These are phyloP conservation scores for Sechiopsis laciniata DNA, from an alignment of 306 rosid genomes.

Conservation along the genomic window DNA sequence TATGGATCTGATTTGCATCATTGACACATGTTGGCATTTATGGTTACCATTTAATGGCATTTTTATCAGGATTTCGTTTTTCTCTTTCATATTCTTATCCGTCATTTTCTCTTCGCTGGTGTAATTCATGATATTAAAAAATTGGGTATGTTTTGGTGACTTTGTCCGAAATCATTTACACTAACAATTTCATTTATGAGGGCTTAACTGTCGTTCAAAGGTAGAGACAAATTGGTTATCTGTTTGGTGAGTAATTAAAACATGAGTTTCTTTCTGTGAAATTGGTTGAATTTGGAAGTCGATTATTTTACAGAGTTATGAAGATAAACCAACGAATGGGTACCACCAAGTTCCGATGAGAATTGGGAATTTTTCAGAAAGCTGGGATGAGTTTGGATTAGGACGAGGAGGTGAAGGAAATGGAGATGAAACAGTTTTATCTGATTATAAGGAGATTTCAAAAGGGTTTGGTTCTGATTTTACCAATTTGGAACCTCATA, in stretches of 20 bases:
- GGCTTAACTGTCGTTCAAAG: conserved; percentile 8
- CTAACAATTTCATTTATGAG: conserved; percentile 17
- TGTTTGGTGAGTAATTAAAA: conserved; percentile 7
- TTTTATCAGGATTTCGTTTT: not conserved
- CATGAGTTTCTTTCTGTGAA: not conserved
- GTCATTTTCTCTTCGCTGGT: not conserved
- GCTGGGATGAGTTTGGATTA: conserved; percentile 58
- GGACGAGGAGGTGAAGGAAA: conserved; percentile 32
- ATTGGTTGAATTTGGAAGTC: conserved; percentile 21
- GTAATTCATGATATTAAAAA: not conserved
- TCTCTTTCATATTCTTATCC: conserved; percentile 1
- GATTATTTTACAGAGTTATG: conserved; percentile 57
- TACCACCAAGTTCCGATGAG: conserved; percentile 45
- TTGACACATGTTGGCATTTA: not conserved
- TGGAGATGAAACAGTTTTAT: conserved; percentile 36
- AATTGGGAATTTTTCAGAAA: conserved; percentile 50
- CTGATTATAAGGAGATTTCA: conserved; percentile 49
- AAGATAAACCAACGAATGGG: conserved; percentile 54
- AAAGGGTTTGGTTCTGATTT: conserved; percentile 52
- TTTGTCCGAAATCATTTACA: conserved; percentile 2
- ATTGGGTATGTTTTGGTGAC: not conserved
- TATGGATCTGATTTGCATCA: conserved; percentile 8
- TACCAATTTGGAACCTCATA: conserved; percentile 42
- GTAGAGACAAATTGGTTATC: not conserved
- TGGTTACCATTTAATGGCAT: not conserved